These are phyloP conservation scores for Aegilops tauschii DNA, from an alignment of 176 grass and related monocot species.

Conservation along the genomic window DNA sequence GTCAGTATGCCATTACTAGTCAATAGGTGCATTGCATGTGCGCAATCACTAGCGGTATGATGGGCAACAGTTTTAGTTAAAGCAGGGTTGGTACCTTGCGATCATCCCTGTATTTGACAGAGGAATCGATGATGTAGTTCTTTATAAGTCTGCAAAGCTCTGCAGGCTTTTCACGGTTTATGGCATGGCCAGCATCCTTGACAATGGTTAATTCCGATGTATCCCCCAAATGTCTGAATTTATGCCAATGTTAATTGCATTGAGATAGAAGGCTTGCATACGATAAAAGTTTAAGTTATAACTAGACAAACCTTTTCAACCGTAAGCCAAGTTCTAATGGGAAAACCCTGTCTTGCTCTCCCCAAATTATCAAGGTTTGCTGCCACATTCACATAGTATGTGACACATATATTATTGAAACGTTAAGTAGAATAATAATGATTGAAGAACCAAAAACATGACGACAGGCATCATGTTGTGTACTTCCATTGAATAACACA, in stretches of 20 bases:
- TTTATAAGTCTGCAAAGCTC: conserved; percentile 71
- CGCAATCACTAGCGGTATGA: not conserved
- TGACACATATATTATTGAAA: not conserved
- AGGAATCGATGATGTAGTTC: conserved; percentile 41
- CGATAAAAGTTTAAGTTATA: not conserved
- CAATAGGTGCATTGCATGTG: not conserved
- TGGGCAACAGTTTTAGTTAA: not conserved
- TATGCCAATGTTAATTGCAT: conserved; percentile 19
- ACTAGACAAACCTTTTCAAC: conserved; percentile 52
- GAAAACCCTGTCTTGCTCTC: conserved; percentile 80
- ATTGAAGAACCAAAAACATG: not conserved
- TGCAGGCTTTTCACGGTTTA: conserved; percentile 75
- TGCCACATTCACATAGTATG: conserved; percentile 25
- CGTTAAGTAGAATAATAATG: not conserved
- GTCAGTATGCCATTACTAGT: not conserved
- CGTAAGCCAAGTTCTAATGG: conserved; percentile 74
- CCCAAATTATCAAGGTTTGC: conserved; percentile 96
- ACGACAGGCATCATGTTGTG: not conserved
- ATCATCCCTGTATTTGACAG: conserved; percentile 41
- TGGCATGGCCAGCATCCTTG: conserved; percentile 81
- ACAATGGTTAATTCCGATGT: conserved; percentile 58
- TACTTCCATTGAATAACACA: not conserved
- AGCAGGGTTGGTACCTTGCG: conserved; percentile 35
- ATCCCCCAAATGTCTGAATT: conserved; percentile 80
- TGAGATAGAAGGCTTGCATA: not conserved